Evolutionary conservation across 176 grass and related monocot species (phyloP).

Genomic region (Aegilops sharonensis): DNA sequence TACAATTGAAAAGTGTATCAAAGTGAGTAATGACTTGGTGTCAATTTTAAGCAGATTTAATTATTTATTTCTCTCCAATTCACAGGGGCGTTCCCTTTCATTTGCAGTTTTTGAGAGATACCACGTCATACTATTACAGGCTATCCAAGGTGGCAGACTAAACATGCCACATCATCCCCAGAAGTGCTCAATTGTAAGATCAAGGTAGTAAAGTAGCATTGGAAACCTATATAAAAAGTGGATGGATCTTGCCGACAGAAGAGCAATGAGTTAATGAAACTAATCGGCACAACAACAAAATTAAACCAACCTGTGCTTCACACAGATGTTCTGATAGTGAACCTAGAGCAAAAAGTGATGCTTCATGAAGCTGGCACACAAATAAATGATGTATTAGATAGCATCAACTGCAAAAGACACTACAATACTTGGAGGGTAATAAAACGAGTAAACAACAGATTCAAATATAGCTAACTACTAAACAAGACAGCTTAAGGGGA

Average conservation of each 20-base stretch:
- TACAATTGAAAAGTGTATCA: background rate
- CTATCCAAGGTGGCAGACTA: background rate
- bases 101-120: background rate
- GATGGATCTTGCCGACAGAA: slow-evolving; percentile 12
- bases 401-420: slow-evolving; percentile 2
- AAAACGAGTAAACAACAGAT: background rate
- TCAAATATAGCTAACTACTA: background rate
- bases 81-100: background rate
- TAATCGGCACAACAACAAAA: slow-evolving; percentile 10
- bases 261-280: slow-evolving; percentile 1
- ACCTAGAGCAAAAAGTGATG: slow-evolving; percentile 87
- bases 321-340: slow-evolving; percentile 84
- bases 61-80: background rate
- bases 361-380: slow-evolving; percentile 81
- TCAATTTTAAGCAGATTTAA: background rate
- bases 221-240: background rate
- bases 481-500: background rate
- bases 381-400: slow-evolving; percentile 22
- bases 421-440: background rate
- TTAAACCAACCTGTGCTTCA: slow-evolving; percentile 74
- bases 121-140: background rate
- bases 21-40: background rate
- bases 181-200: background rate
- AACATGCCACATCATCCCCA: background rate
- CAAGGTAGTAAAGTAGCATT: background rate